Evolutionary conservation across 2,329 filamentous ascomycete species (phyloP), one percentile per base, ranked within the genome.

Genomic region (Apiospora koreana): DNA sequence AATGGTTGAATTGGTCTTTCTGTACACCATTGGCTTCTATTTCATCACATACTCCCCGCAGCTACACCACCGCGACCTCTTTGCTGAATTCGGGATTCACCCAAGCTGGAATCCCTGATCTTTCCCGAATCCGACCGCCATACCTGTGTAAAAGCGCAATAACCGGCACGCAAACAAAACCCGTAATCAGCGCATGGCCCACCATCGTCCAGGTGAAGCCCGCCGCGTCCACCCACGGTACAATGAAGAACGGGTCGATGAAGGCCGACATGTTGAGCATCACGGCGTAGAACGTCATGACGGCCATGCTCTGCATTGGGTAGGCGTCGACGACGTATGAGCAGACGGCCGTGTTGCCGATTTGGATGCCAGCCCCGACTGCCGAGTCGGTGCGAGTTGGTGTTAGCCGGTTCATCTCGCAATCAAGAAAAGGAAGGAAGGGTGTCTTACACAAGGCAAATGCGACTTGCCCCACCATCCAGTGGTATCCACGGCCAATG

Each of bases 301-400:
- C 80, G 54, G 84, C 84, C 76, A 86, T 88, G 46, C 84, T 85
- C 74, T 89, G 86, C 21, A 86, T 76, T 0, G 86, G 86, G 75
- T 89, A 89, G 64, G 82, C 82, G 75, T 89, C 87, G 43, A 89
- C 83, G 21, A 89, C 81, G 74, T 89, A 89, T 7, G 83, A 81
- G 62, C 82, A 85, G 12, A 86, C 78, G 2, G 84, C 83, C 0
- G 86, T 87, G 75, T 89, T 89, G 42, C 87, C 87, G 68, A 88
- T 85, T 72, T 89, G 87, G 72, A 88, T 84, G 23, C 87, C 87
- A 0, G 85, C 83, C 0, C 84, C 85, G 75, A 87, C 85, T 86
- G 68, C 21, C 18, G 6, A 6, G 7, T 35, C 35, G n/a, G n/a
- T n/a, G n/a, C n/a, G n/a, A n/a, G n/a, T n/a, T 2, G 18, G 8